Evolutionary conservation across 2,329 filamentous ascomycete species (phyloP).

Genomic region (Aureobasidium sp.): DNA sequence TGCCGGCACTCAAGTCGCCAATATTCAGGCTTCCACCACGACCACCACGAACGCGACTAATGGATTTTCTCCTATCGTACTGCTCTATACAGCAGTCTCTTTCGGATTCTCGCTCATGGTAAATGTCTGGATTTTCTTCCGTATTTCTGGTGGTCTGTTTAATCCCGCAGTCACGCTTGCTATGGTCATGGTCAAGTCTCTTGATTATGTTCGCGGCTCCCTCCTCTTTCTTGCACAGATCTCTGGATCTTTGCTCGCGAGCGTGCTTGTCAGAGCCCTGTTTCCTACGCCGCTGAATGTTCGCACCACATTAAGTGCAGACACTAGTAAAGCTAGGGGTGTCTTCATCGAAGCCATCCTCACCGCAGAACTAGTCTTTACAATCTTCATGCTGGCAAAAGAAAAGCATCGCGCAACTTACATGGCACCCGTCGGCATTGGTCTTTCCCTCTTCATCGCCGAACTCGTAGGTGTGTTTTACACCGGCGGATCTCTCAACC

Average conservation of each 20-base stretch:
- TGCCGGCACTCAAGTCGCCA: slow-evolving; percentile 41
- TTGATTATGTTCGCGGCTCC: slow-evolving; percentile 46
- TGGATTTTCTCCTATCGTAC: slow-evolving; percentile 12
- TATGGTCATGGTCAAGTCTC: slow-evolving; percentile 52
- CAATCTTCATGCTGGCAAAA: slow-evolving; percentile 62
- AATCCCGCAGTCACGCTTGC: slow-evolving; percentile 45
- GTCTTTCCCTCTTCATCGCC: slow-evolving; percentile 60
- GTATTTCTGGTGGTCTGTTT: slow-evolving; percentile 18
- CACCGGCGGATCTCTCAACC: slow-evolving; percentile 39
- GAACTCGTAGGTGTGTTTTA: slow-evolving; percentile 44
- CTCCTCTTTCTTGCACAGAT: slow-evolving; percentile 53
- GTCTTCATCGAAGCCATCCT: slow-evolving; percentile 63
- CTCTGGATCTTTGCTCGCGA: slow-evolving; percentile 52
- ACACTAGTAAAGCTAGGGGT: slow-evolving; percentile 49
- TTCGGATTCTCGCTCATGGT: slow-evolving; percentile 20
- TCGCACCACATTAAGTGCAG: slow-evolving; percentile 48
- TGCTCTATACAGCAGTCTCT: slow-evolving; percentile 16
- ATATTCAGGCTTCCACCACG: slow-evolving; percentile 34
- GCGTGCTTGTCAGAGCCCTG: slow-evolving; percentile 50
- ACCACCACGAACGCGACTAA: slow-evolving; percentile 9
- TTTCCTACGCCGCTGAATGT: slow-evolving; percentile 53
- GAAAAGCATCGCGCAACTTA: slow-evolving; percentile 69
- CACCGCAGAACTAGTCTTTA: slow-evolving; percentile 56
- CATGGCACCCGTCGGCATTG: slow-evolving; percentile 65
- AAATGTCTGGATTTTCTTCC: slow-evolving; percentile 20